Percentiles rank a stretch among this genome's conserved stretches.
Evolutionary conservation across 352 stramenopile genomes (phyloP).

Genomic region (Globisporangium takayamanum): DNA sequence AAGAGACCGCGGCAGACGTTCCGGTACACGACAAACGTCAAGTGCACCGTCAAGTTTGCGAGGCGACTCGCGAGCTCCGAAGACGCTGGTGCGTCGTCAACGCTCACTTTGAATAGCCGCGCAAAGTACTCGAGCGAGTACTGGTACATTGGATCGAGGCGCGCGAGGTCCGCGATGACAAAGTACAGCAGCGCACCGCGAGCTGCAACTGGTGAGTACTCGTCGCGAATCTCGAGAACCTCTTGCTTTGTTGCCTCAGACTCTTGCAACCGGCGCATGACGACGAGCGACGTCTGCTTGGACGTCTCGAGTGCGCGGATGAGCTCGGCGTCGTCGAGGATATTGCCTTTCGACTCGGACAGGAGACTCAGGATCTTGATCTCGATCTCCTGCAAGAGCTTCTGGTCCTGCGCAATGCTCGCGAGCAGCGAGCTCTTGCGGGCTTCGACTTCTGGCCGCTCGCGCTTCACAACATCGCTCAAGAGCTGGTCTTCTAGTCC

Average conservation of each 20-base stretch:
- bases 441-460: slow-evolving; percentile 83
- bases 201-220: slow-evolving; percentile 48
- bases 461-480: slow-evolving; percentile 80
- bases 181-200: slow-evolving; percentile 72
- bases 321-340: slow-evolving; percentile 88
- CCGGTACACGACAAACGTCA: slow-evolving; percentile 51
- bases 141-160: slow-evolving; percentile 75
- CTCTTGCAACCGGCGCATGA: slow-evolving; percentile 45
- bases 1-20: slow-evolving; percentile 75
- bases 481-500: slow-evolving; percentile 89
- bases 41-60: slow-evolving; percentile 27
- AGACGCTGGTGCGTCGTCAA: slow-evolving; percentile 31
- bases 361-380: slow-evolving; percentile 88
- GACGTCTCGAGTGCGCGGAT: slow-evolving; percentile 57
- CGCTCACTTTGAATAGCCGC: slow-evolving; percentile 52
- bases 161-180: slow-evolving; percentile 44
- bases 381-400: slow-evolving; percentile 87
- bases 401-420: slow-evolving; percentile 87
- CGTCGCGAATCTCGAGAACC: slow-evolving; percentile 53
- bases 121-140: slow-evolving; percentile 74
- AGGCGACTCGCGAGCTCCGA: slow-evolving; percentile 30
- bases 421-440: slow-evolving; percentile 80
- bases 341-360: slow-evolving; percentile 81
- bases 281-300: slow-evolving; percentile 57
- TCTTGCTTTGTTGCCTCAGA: slow-evolving; percentile 56